phyloP scores from a whole-genome alignment of 441 rosid species.

The Breynia disticha region DNA sequence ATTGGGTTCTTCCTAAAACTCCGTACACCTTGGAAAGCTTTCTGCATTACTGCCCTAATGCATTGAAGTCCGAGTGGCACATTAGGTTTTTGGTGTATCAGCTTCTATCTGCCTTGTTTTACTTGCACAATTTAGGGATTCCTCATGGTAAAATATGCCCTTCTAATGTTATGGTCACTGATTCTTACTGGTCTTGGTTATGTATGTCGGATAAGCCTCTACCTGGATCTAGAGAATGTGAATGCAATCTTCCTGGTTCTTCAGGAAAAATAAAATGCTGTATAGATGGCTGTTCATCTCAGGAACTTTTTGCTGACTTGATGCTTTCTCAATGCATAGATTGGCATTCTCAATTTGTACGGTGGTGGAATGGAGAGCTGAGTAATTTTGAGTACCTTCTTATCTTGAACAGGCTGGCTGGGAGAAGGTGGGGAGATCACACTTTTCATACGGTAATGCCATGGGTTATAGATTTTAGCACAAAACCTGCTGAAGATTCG shows the following conservation, averaged over 20 bases:
- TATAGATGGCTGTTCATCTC: conserved; percentile 29
- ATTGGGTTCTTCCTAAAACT: conserved; percentile 61
- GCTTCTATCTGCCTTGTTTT: conserved; percentile 63
- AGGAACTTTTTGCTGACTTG: conserved; percentile 51
- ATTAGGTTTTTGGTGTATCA: conserved; percentile 62
- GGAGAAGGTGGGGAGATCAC: conserved; percentile 97
- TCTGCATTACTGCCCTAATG: conserved; percentile 64
- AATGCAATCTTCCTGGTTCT: background rate
- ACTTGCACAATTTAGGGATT: conserved; percentile 59
- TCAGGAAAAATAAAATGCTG: no score
- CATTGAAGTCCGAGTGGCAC: conserved; percentile 69
- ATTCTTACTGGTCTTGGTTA: conserved; percentile 73
- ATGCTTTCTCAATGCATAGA: conserved; percentile 46
- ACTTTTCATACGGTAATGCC: conserved; percentile 94
- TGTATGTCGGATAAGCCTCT: conserved; percentile 34
- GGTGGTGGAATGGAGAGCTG: conserved; percentile 88
- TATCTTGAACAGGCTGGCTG: conserved; percentile 70
- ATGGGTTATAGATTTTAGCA: conserved; percentile 93
- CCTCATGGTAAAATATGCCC: conserved; percentile 70
- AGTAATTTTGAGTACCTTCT: conserved; percentile 91
- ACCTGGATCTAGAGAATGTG: conserved; percentile 18
- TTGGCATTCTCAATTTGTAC: conserved; percentile 60
- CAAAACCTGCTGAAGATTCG: conserved; percentile 60
- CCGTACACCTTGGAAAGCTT: conserved; percentile 66
- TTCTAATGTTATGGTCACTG: conserved; percentile 54